These are phyloP conservation scores for Phialemoniopsis sp. DNA, from an alignment of 2,329 filamentous ascomycete genomes.

Conservation along the genomic window DNA sequence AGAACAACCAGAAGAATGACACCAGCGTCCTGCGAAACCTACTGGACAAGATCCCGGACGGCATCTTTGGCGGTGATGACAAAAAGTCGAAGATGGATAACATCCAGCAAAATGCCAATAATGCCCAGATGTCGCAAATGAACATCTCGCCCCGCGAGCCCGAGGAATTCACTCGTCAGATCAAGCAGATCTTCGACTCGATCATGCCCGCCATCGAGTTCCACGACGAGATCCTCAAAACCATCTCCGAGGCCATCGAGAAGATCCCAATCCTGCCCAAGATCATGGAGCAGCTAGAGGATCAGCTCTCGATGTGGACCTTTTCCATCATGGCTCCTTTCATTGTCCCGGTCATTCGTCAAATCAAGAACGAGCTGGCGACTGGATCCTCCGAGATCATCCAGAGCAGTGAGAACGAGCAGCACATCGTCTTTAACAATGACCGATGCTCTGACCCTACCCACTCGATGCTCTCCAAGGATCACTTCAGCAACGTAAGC, in stretches of 20 bases:
- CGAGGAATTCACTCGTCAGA: constrained; percentile 77
- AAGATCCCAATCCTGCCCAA: constrained; percentile 82
- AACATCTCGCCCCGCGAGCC: constrained; percentile 73
- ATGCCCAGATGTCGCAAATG: constrained; percentile 72
- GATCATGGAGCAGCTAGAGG: constrained; percentile 79
- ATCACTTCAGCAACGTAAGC: constrained; percentile 81
- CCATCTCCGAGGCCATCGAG: constrained; percentile 73
- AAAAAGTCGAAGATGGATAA: constrained; percentile 74
- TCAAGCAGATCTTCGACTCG: constrained; percentile 69
- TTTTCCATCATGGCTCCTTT: constrained; percentile 90
- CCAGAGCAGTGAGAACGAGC: constrained; percentile 75
- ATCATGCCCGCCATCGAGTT: constrained; percentile 89
- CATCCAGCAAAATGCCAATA: constrained; percentile 70
- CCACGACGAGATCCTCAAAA: constrained; percentile 83
- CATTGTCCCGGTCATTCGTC: constrained; percentile 77
- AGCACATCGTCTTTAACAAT: constrained; percentile 82
- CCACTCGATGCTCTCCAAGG: constrained; percentile 93
- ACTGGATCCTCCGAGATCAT: constrained; percentile 87
- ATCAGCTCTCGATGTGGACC: constrained; percentile 84
- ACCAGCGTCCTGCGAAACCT: constrained; percentile 75
- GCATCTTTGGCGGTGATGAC: constrained; percentile 72
- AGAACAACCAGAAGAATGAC: constrained; percentile 59
- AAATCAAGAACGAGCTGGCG: constrained; percentile 82
- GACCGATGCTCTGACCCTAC: constrained; percentile 76
- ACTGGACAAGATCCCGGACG: constrained; percentile 75